These are phyloP conservation scores for Vitis hybrid DNA, from an alignment of 177 flowering plant species.

Conservation along the genomic window DNA sequence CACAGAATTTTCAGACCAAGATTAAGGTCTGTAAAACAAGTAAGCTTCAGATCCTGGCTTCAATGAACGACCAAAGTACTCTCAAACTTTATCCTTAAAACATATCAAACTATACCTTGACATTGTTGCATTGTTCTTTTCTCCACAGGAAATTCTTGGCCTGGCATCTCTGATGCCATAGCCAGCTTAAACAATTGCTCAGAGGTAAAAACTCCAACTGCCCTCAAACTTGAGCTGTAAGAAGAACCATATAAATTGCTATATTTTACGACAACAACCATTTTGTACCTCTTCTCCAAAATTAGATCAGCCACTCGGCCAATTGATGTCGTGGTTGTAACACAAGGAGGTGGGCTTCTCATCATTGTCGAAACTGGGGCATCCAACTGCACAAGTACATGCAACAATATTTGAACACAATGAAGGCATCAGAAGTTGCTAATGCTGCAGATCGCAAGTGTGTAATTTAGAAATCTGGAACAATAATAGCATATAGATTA, in stretches of 20 bases:
- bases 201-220: constrained; percentile 60
- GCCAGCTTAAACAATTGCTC: constrained; percentile 41
- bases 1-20: too few relatives aligned
- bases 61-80: too few relatives aligned
- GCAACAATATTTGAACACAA: neutral
- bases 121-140: too few relatives aligned
- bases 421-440: neutral
- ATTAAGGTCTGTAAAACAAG: too few relatives aligned
- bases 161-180: constrained; percentile 12
- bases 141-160: constrained; percentile 1
- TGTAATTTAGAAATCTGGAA: too few relatives aligned
- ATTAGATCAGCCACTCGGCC: constrained; percentile 60
- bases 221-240: constrained; percentile 41
- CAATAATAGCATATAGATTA: too few relatives aligned
- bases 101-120: too few relatives aligned
- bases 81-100: too few relatives aligned
- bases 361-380: constrained; percentile 56
- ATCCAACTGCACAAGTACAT: constrained; percentile 44
- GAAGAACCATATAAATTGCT: constrained; percentile 22
- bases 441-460: too few relatives aligned
- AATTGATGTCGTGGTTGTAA: constrained; percentile 50
- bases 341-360: constrained; percentile 67
- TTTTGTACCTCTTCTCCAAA: constrained; percentile 56
- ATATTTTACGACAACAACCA: constrained; percentile 61
- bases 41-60: too few relatives aligned